These are phyloP conservation scores for Diutina pseudorugosa DNA, from an alignment of 1,139 yeast species.

Conservation along the genomic window DNA sequence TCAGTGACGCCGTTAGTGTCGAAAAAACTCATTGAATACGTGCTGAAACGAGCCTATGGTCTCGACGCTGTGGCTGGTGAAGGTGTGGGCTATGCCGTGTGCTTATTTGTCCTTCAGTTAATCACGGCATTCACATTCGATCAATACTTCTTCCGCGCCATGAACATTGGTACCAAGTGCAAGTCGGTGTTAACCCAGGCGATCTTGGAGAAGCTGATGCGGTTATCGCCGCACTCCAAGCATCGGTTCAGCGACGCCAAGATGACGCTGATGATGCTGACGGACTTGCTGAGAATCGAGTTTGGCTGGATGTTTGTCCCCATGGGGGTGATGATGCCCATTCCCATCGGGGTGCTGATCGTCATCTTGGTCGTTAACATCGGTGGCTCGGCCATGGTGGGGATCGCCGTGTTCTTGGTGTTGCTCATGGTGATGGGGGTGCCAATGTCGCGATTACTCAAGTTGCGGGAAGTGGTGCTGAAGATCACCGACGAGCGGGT, in stretches of 20 bases:
- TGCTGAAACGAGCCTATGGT: slow-evolving; percentile 22
- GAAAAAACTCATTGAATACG: slow-evolving; percentile 40
- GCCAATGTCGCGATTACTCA: slow-evolving; percentile 4
- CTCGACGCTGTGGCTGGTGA: slow-evolving; percentile 18
- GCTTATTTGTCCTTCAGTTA: slow-evolving; percentile 14
- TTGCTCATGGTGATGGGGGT: slow-evolving; percentile 3
- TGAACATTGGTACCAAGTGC: slow-evolving; percentile 5
- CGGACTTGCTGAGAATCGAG: slow-evolving; percentile 7
- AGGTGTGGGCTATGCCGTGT: slow-evolving; percentile 49
- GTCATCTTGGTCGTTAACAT: slow-evolving; percentile 6
- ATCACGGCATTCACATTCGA: slow-evolving; percentile 13
- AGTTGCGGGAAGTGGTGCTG: slow-evolving; percentile 4
- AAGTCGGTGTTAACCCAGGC: slow-evolving; percentile 5
- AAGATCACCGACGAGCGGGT: slow-evolving; percentile 6
- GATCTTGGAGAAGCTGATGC: slow-evolving; percentile 7
- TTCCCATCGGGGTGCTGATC: slow-evolving; percentile 6
- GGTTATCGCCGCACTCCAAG: slow-evolving; percentile 4
- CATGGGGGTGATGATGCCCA: slow-evolving; percentile 3
- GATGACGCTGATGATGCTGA: slow-evolving; percentile 7
- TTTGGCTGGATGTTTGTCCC: slow-evolving; percentile 6
- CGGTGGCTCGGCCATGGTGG: slow-evolving; percentile 6
- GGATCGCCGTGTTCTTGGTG: slow-evolving; percentile 6
- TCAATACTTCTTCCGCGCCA: slow-evolving; percentile 5
- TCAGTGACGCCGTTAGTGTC: slow-evolving; percentile 26
- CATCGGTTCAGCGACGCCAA: slow-evolving; percentile 5